Percentiles rank a stretch among this genome's conserved stretches.
phyloP scores from a whole-genome alignment of 1,139 yeast genomes.

The Geotrichum siamense region DNA sequence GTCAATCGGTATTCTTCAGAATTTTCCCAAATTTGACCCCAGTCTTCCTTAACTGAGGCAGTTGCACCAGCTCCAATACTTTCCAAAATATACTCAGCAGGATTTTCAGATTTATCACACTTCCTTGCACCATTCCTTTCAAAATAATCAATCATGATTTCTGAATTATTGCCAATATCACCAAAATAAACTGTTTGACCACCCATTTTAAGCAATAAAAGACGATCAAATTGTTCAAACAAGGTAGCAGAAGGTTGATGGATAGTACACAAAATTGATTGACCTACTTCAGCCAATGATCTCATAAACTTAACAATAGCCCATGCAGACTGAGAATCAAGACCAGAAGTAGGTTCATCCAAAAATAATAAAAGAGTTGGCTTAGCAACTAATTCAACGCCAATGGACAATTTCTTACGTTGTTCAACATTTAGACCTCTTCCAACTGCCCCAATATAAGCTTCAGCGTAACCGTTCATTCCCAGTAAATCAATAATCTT shows the following conservation, averaged over 20 bases:
- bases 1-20: constrained; percentile 45
- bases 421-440: constrained; percentile 61
- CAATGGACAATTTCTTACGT: constrained; percentile 59
- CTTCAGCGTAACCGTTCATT: constrained; percentile 57
- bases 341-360: constrained; percentile 53
- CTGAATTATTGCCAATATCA: constrained; percentile 59
- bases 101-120: constrained; percentile 59
- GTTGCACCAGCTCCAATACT: constrained; percentile 76
- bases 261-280: constrained; percentile 50
- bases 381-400: constrained; percentile 52
- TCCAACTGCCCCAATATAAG: constrained; percentile 51
- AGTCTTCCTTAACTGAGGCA: constrained; percentile 53
- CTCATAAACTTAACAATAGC: constrained; percentile 47
- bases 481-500: constrained; percentile 49
- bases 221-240: constrained; percentile 47
- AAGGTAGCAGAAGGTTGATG: constrained; percentile 55
- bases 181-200: constrained; percentile 76
- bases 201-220: constrained; percentile 60
- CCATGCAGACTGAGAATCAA: constrained; percentile 56
- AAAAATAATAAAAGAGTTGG: constrained; percentile 51
- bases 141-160: constrained; percentile 53
- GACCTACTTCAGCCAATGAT: constrained; percentile 48
- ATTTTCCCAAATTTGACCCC: constrained; percentile 53
- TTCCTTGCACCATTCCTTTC: constrained; percentile 58
- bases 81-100: constrained; percentile 74